Evolutionary conservation across 768 basidiomycete species (phyloP), one percentile per base, ranked within the genome.

Genomic region (Cystobasidium ongulense): DNA sequence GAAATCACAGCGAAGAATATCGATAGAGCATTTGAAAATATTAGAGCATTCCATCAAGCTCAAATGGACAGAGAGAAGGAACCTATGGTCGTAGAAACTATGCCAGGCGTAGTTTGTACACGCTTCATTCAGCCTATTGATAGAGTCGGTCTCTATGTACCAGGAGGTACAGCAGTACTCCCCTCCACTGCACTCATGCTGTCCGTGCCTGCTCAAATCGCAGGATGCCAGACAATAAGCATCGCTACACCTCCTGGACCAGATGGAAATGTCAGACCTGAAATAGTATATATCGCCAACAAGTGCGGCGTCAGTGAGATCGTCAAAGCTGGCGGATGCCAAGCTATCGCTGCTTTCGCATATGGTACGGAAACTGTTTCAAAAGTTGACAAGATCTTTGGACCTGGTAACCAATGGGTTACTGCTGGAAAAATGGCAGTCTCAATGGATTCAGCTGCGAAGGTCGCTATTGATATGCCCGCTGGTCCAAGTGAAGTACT

Each of bases 381-480:
- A 18, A 98, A 99, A 82, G 95, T 97, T 29, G 96, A 99, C 85
- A 99, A 99, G 84, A 93, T 99, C 78, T 95, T 98, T 79, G 96
- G 96, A 10, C 96, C 96, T 5, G 96, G 96, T 29, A 99, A 99
- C 80, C 96, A 98, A 81, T 99, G 94, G 92, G 96, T 99, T 27
- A 99, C 95, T 1, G 96, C 96, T 0, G 96, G 95, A 64, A 99
- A 99, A 84, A 97, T 99, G 96, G 82, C 95, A 67, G 95, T 99
- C 29, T 94, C 97, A 80, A 99, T 98, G 81, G 96, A 99, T 80
- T 94, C 94, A 15, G 90, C 94, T 78, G 95, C 96, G 10, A 82
- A 94, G 75, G 93, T 97, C 7, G 90, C 91, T 18, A 99, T 98
- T 78, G 96, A 99, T 81, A 98, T 99, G 92, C 96, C 96, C 62